Base-by-base conservation (phyloP, 2,329 filamentous ascomycete species). In the Nothomitra cinnamomea region DNA sequence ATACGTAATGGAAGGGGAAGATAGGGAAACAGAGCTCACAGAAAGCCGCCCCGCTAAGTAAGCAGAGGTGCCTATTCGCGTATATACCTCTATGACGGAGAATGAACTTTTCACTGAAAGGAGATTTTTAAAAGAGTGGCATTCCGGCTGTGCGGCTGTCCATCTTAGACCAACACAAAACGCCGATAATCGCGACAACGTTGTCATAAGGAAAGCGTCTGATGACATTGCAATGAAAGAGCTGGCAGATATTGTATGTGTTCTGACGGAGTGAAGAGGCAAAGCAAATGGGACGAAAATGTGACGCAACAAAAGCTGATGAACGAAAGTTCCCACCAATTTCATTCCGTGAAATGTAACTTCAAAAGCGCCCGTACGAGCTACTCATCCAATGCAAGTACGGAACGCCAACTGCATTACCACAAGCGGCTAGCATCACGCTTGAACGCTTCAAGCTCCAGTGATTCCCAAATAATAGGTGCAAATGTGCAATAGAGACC, bases 41-140 rank as follows among this genome's bases (percentile, higher is more conserved):
- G 25, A 49, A 49, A 49, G 45, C 45, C 17, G 13, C 12, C 45
- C 45, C 24, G 7, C 25, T 25, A 35, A 7, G 10, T 28, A 22
- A 17, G 24, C 25, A 7, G 7, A 28, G 22, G 24, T 35, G 25
- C 25, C 21, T n/a, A 35, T 12, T n/a, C 19, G 45, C 25, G 7
- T 49, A 49, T 49, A 49, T 49, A 49, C 45, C 45, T 49, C 45
- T 49, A 49, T 41, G 38, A 41, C 38, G 38, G 17, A 35, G 6
- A 24, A 49, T 49, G 21, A 49, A 49, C 24, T 35, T 49, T 49
- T 49, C 5, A n/a, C 5, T 28, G 19, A 21, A 25, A 25, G 32
- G 25, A 35, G 19, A 35, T 17, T 35, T 41, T 13, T 15, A 2
- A 49, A 49, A 24, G 45, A 49, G 25, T 15, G 45, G 25, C 10